These are phyloP conservation scores for Macrophomina pseudophaseolina DNA, from an alignment of 2,329 filamentous ascomycete genomes.

Conservation along the genomic window DNA sequence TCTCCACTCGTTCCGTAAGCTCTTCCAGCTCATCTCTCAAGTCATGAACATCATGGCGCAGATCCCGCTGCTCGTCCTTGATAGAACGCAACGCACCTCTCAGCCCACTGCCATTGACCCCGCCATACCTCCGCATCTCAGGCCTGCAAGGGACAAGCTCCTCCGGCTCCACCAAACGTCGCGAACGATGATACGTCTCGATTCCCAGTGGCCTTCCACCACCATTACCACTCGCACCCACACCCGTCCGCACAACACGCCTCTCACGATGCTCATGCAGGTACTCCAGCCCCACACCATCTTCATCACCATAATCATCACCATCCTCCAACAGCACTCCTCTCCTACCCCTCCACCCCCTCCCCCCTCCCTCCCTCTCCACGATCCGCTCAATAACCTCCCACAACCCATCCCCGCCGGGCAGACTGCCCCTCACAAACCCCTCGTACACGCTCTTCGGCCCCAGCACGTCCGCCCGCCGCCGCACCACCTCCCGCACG, in stretches of 20 bases:
- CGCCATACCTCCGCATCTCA: neutral
- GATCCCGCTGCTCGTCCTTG: conserved; percentile 11
- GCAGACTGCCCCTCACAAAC: neutral
- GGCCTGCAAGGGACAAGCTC: neutral
- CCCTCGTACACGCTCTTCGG: neutral
- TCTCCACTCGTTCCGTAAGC: conserved; percentile 7
- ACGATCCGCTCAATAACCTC: neutral
- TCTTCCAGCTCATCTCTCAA: conserved; percentile 11
- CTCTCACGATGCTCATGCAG: conserved; percentile 8
- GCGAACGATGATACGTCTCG: neutral
- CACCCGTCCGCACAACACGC: neutral
- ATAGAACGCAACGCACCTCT: conserved; percentile 3
- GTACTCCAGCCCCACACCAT: neutral
- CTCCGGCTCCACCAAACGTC: neutral
- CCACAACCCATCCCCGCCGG: neutral
- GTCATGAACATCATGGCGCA: conserved; percentile 12
- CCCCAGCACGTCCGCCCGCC: conserved; percentile 9
- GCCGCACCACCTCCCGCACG: neutral
- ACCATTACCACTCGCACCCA: neutral
- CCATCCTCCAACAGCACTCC: neutral
- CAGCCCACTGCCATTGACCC: neutral
- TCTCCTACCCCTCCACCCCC: neutral
- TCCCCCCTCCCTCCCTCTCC: neutral
- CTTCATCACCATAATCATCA: neutral
- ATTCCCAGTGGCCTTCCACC: neutral